Percentiles rank a stretch among this genome's conserved stretches.
phyloP scores from a whole-genome alignment of 176 grass and related monocot species.

The Zoysia japonica region DNA sequence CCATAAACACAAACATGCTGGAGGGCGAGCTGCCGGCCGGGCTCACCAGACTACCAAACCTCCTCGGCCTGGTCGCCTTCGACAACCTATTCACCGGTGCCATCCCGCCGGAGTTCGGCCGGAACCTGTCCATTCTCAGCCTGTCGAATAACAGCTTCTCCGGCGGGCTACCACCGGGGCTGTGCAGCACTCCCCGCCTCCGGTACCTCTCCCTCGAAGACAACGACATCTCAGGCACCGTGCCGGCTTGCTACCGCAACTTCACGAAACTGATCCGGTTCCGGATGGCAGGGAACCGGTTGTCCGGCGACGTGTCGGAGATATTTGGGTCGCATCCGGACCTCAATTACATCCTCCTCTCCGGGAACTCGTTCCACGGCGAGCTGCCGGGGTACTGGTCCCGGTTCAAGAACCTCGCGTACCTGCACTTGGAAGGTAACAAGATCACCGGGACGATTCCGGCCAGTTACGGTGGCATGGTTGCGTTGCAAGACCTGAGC shows the following conservation, averaged over 20 bases:
- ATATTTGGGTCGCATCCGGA: conserved; percentile 59
- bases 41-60: conserved; percentile 46
- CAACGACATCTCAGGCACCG: conserved; percentile 47
- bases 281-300: conserved; percentile 49
- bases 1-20: conserved; percentile 58
- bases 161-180: conserved; percentile 50
- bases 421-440: conserved; percentile 62
- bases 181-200: conserved; percentile 52
- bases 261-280: conserved; percentile 45
- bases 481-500: conserved; percentile 52
- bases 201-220: conserved; percentile 28
- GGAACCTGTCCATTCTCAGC: conserved; percentile 23
- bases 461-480: conserved; percentile 28
- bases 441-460: conserved; percentile 66
- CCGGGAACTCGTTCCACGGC: conserved; percentile 55
- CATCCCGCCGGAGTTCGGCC: conserved; percentile 44
- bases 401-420: conserved; percentile 47
- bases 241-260: conserved; percentile 65
- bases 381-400: conserved; percentile 54
- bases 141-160: conserved; percentile 61
- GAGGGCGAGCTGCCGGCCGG: conserved; percentile 56
- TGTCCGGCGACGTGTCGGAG: conserved; percentile 57
- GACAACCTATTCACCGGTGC: conserved; percentile 50
- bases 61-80: conserved; percentile 41
- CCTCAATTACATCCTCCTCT: conserved; percentile 62